phyloP scores from a whole-genome alignment of 345 rosid species.

The Ricinus communis region DNA sequence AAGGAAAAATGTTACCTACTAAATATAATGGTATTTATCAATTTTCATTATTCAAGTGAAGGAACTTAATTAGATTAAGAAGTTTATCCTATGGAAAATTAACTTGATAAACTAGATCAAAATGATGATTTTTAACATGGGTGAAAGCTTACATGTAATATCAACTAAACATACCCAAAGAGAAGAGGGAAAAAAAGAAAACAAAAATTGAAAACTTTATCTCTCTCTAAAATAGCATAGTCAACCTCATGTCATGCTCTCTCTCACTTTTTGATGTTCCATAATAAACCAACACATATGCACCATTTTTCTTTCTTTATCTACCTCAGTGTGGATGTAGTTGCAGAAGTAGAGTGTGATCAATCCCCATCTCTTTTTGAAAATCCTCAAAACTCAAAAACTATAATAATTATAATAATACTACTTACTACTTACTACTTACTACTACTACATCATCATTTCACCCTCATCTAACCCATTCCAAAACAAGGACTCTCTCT shows the following conservation, averaged over 20 bases:
- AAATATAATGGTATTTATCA: too few species aligned
- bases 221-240: slow-evolving; percentile 29
- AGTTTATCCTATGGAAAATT: too few species aligned
- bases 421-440: too few species aligned
- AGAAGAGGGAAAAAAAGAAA: neutral
- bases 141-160: too few species aligned
- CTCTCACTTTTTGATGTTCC: slow-evolving; percentile 28
- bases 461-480: slow-evolving; percentile 14
- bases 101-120: too few species aligned
- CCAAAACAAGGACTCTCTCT: slow-evolving; percentile 9
- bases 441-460: too few species aligned
- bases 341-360: slow-evolving; percentile 14
- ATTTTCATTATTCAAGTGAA: too few species aligned
- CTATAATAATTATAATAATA: neutral
- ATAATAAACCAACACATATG: slow-evolving; percentile 31
- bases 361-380: slow-evolving; percentile 38
- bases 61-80: too few species aligned
- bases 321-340: neutral
- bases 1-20: too few species aligned
- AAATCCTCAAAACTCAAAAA: slow-evolving; percentile 8
- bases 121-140: too few species aligned
- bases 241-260: slow-evolving; percentile 51
- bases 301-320: slow-evolving; percentile 5
- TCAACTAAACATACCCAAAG: too few species aligned
- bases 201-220: too few species aligned